Evolutionary conservation across 768 basidiomycete species (phyloP).

Genomic region (Tephrocybe sp.): DNA sequence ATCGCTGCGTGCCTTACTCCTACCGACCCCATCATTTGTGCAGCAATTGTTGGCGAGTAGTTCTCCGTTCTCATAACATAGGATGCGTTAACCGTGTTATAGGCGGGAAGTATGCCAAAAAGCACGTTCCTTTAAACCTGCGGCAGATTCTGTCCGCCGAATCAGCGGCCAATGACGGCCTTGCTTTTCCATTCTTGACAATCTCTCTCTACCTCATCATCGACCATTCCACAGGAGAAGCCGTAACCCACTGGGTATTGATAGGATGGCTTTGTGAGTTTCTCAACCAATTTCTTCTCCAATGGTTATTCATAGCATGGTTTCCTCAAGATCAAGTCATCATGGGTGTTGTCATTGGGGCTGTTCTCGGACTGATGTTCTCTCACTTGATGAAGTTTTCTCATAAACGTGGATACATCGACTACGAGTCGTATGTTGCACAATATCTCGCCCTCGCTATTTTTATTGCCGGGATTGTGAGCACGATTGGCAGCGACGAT

Average conservation of each 20-base stretch:
- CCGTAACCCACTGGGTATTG: constrained; percentile 83
- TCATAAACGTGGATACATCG: constrained; percentile 62
- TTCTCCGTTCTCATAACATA: background rate
- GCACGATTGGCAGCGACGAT: constrained; percentile 81
- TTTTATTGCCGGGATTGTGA: constrained; percentile 73
- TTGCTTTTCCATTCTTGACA: constrained; percentile 90
- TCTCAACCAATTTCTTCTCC: background rate
- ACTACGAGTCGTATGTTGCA: constrained; percentile 83
- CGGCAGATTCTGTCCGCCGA: constrained; percentile 84
- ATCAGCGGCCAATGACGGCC: constrained; percentile 92
- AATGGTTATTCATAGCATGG: background rate
- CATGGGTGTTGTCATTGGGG: constrained; percentile 71
- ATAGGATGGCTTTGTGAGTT: constrained; percentile 75
- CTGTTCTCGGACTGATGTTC: constrained; percentile 58
- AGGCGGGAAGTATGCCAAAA: constrained; percentile 71
- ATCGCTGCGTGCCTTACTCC: constrained; percentile 90
- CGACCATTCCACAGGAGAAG: constrained; percentile 57
- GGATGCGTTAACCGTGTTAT: background rate
- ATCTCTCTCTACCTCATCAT: constrained; percentile 84
- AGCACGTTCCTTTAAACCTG: constrained; percentile 71
- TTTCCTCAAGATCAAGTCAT: constrained; percentile 66
- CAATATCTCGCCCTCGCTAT: constrained; percentile 76
- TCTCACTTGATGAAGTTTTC: constrained; percentile 71
- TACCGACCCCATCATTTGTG: constrained; percentile 93
- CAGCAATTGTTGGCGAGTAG: constrained; percentile 72